Percentiles rank a stretch among this genome's conserved stretches.
These are phyloP conservation scores for Erodium trifolium DNA, from an alignment of 441 rosid genomes.

Conservation along the genomic window DNA sequence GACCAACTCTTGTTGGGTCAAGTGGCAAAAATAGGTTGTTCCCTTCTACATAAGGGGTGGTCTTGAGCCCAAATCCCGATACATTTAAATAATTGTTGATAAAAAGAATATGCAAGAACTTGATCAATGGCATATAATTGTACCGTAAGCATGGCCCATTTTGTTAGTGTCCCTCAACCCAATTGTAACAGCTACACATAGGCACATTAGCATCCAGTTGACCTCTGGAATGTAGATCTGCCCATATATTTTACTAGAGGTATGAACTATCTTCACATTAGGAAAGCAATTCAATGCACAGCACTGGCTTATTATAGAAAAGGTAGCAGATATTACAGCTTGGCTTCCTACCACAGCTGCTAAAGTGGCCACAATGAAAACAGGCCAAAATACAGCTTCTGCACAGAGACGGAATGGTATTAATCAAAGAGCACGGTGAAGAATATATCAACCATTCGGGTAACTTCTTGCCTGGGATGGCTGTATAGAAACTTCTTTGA, in stretches of 20 bases:
- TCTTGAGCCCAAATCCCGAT: too few species aligned
- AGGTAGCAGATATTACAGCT: conserved; percentile 92
- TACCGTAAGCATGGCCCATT: conserved; percentile 93
- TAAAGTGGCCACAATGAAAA: conserved; percentile 70
- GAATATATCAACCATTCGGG: not conserved
- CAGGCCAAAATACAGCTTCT: conserved; percentile 78
- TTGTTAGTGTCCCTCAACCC: conserved; percentile 94
- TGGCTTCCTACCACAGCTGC: conserved; percentile 99
- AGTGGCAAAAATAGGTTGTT: too few species aligned
- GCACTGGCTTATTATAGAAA: conserved; percentile 96
- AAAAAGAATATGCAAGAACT: too few species aligned
- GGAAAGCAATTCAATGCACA: conserved; percentile 94
- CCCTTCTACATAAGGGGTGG: too few species aligned
- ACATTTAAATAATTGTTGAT: not conserved
- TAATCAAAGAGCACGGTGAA: not conserved
- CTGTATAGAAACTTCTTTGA: conserved; percentile 70
- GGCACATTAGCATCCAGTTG: conserved; percentile 90
- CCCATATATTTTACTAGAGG: conserved; percentile 84
- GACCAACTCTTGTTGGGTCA: too few species aligned
- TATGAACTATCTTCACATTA: conserved; percentile 85
- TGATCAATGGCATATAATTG: not conserved
- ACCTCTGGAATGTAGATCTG: conserved; percentile 96
- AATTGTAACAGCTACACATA: conserved; percentile 87
- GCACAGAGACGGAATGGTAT: conserved; percentile 22
- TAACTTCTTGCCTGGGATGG: conserved; percentile 57